Evolutionary conservation across 2,329 filamentous ascomycete genomes (phyloP).

Genomic region (Sodiomyces alkalinus): DNA sequence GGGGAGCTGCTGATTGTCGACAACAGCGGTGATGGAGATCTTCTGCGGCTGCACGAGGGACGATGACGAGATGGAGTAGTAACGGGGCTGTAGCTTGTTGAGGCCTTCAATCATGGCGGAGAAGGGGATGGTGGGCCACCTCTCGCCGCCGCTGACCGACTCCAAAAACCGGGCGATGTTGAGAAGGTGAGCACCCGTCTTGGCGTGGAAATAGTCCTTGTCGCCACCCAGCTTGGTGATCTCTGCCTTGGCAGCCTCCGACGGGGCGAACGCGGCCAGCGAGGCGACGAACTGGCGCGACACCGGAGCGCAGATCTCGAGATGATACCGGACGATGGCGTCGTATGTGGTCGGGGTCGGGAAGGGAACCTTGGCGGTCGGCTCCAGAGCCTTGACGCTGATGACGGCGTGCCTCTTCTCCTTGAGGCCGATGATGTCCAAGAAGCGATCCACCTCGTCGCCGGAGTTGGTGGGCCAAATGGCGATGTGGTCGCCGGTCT

Average conservation of each 20-base stretch:
- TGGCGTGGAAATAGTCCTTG: slow-evolving; percentile 88
- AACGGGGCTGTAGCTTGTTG: slow-evolving; percentile 89
- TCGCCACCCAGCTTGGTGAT: slow-evolving; percentile 80
- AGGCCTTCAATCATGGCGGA: slow-evolving; percentile 88
- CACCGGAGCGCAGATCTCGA: slow-evolving; percentile 90
- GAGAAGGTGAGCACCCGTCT: slow-evolving; percentile 65
- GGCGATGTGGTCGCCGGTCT: slow-evolving; percentile 93
- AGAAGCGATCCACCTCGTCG: slow-evolving; percentile 78
- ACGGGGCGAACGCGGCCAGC: slow-evolving; percentile 77
- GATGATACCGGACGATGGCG: slow-evolving; percentile 82
- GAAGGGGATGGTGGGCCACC: slow-evolving; percentile 79
- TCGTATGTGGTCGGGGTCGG: slow-evolving; percentile 95
- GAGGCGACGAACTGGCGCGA: slow-evolving; percentile 90
- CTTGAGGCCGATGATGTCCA: slow-evolving; percentile 60
- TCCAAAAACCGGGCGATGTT: slow-evolving; percentile 82
- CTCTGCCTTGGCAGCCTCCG: slow-evolving; percentile 70
- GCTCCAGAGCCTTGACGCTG: slow-evolving; percentile 78
- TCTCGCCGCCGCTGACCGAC: slow-evolving; percentile 53
- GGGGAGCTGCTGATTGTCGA: slow-evolving; percentile 68
- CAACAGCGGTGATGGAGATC: slow-evolving; percentile 88
- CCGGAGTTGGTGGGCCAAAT: slow-evolving; percentile 95
- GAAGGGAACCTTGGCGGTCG: slow-evolving; percentile 94
- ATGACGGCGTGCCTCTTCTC: slow-evolving; percentile 72
- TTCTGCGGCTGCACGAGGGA: slow-evolving; percentile 87
- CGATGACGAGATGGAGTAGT: slow-evolving; percentile 98